phyloP scores from a whole-genome alignment of 2,329 filamentous ascomycete species.

The Alternaria dauci region DNA sequence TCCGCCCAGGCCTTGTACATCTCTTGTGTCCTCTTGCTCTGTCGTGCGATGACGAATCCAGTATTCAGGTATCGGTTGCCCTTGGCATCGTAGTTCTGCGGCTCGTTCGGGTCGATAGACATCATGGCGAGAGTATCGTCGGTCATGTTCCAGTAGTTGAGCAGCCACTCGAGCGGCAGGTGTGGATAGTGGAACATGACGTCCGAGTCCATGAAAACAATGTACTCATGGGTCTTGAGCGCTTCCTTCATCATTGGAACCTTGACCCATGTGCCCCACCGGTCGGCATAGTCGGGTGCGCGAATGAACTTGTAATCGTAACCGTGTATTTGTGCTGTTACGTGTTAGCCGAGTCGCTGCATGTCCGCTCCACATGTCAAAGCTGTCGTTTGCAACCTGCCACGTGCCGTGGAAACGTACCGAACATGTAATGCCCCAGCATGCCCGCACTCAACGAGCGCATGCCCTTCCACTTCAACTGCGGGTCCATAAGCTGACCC shows the following conservation, averaged over 20 bases:
- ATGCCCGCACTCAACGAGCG: constrained; percentile 49
- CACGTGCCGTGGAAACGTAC: constrained; percentile 22
- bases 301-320: constrained; percentile 61
- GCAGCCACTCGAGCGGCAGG: constrained; percentile 60
- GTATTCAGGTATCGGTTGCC: constrained; percentile 55
- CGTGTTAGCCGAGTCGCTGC: constrained; percentile 18
- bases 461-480: constrained; percentile 50
- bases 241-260: constrained; percentile 57
- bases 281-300: constrained; percentile 53
- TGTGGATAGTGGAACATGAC: constrained; percentile 58
- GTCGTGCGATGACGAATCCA: constrained; percentile 56
- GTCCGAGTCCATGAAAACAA: constrained; percentile 61
- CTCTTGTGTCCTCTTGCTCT: constrained; percentile 49
- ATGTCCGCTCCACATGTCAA: not conserved
- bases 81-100: constrained; percentile 54
- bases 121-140: constrained; percentile 57
- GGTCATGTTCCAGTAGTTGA: constrained; percentile 61
- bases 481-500: constrained; percentile 48
- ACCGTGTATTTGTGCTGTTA: constrained; percentile 57
- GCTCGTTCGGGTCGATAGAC: constrained; percentile 56
- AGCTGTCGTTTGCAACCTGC: not conserved
- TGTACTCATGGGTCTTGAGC: constrained; percentile 54
- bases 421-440: constrained; percentile 52
- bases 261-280: constrained; percentile 60
- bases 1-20: constrained; percentile 52